Percentiles rank a stretch among this genome's conserved stretches.
phyloP scores from a whole-genome alignment of 306 rosid genomes.

The Arachis hypogaea region DNA sequence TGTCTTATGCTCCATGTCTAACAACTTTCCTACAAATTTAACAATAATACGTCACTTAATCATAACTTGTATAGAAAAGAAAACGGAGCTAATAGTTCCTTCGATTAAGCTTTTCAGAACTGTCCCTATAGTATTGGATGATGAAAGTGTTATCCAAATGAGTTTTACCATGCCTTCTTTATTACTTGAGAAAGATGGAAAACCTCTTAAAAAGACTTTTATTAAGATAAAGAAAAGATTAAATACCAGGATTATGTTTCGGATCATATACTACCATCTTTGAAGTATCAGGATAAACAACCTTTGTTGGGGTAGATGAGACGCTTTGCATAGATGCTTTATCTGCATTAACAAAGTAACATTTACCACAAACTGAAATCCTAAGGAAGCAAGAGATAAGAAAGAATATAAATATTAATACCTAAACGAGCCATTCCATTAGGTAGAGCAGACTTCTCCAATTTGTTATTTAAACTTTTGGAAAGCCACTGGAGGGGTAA shows the following conservation, averaged over 20 bases:
- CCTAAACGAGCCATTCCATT: conserved; percentile 64
- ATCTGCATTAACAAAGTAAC: conserved; percentile 51
- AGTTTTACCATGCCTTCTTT: conserved; percentile 3
- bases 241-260: conserved; percentile 71
- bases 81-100: neutral
- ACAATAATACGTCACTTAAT: conserved; percentile 5
- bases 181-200: neutral
- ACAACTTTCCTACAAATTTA: too few species aligned
- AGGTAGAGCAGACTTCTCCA: conserved; percentile 53
- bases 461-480: conserved; percentile 62
- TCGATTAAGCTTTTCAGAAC: conserved; percentile 29
- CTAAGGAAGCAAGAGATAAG: conserved; percentile 26
- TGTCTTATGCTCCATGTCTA: too few species aligned
- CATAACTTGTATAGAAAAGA: neutral
- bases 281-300: conserved; percentile 81
- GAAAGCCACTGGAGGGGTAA: conserved; percentile 75
- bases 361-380: conserved; percentile 29
- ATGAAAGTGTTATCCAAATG: conserved; percentile 5
- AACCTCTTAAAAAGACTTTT: neutral
- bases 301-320: conserved; percentile 56
- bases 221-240: conserved; percentile 15
- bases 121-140: neutral
- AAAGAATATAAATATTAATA: conserved; percentile 40
- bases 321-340: conserved; percentile 49
- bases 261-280: conserved; percentile 90